Base-by-base conservation (phyloP, 163 green algal species). In the Scenedesmus sp. region DNA sequence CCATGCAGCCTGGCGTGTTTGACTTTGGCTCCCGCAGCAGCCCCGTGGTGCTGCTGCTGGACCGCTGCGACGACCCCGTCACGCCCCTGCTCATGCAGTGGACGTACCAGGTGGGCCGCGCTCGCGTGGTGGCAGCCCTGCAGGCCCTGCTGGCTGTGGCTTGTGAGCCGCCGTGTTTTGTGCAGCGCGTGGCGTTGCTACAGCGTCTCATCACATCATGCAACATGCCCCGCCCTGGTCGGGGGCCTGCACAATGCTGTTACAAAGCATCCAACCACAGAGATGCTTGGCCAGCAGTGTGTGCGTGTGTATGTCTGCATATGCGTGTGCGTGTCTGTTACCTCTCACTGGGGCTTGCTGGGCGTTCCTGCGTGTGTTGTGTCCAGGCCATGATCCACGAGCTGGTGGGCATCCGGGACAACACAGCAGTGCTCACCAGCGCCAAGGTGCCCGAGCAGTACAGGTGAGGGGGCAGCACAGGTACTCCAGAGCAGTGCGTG, bases 321-420 rank as follows among this genome's bases (percentile, higher is more conserved):
- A n/a, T n/a, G n/a, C n/a, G n/a, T n/a, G n/a, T n/a, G n/a, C n/a
- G n/a, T n/a, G n/a, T n/a, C n/a, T n/a, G n/a, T n/a, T n/a, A n/a
- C n/a, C n/a, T n/a, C n/a, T n/a, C n/a, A n/a, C 68, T 80, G 68
- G 1, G 0, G n/a, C 33, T 40, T 80, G 3, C 2, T 80, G 68
- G 22, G 59, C 59, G 22, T n/a, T n/a, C 4, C 9, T 30, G 22
- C 22, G 65, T 44, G 20, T 80, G 0, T 44, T 18, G 30, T 42
- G n/a, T 18, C 12, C 94, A 98, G 92, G 98, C 98, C 49, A 99
- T 99, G 98, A 95, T 99, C 40, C 98, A 99, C 89, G 98, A 99
- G 95, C 94, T 99, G 40, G 56, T 99, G 2, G 97, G 97, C 33
- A 96, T 99, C 9, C 26, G 92, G 5, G 94, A 96, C 93, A 99